These are phyloP conservation scores for Canna indica DNA, from an alignment of 176 grass and related monocot species.

Conservation along the genomic window DNA sequence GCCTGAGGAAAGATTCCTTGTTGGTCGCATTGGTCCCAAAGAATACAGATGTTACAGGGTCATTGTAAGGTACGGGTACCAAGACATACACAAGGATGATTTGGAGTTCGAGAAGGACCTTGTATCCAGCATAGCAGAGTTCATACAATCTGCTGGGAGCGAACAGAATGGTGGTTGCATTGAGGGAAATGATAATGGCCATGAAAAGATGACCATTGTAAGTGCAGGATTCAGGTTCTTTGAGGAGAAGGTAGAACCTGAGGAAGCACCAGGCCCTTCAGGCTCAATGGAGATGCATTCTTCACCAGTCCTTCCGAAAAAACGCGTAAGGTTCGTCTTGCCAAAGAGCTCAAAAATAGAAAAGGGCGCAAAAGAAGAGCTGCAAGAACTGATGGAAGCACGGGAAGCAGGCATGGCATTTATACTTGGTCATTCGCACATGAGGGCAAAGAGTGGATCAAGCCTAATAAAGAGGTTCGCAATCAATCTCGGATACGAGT, in stretches of 20 bases:
- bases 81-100: conserved; percentile 4
- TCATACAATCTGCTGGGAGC: conserved; percentile 17
- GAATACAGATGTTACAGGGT: conserved; percentile 4
- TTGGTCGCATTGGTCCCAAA: conserved; percentile 5
- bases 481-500: conserved; percentile 60
- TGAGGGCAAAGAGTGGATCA: conserved; percentile 65
- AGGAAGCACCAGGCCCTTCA: conserved; percentile 24
- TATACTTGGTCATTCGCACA: conserved; percentile 57
- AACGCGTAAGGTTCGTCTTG: conserved; percentile 55
- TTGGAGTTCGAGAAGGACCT: conserved; percentile 12
- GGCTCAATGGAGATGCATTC: conserved; percentile 6
- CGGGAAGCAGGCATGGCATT: conserved; percentile 85
- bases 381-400: conserved; percentile 66
- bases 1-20: conserved; percentile 6
- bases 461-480: conserved; percentile 41
- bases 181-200: conserved; percentile 29
- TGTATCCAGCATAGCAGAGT: conserved; percentile 7
- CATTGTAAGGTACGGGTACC: conserved; percentile 12
- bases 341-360: conserved; percentile 44
- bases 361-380: conserved; percentile 33
- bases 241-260: conserved; percentile 35
- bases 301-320: conserved; percentile 3
- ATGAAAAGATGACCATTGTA: conserved; percentile 48
- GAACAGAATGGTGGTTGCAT: conserved; percentile 20
- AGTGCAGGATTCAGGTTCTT: conserved; percentile 37